phyloP scores from a whole-genome alignment of 1,284 basidiomycete genomes.

The Tranzscheliella williamsii region DNA sequence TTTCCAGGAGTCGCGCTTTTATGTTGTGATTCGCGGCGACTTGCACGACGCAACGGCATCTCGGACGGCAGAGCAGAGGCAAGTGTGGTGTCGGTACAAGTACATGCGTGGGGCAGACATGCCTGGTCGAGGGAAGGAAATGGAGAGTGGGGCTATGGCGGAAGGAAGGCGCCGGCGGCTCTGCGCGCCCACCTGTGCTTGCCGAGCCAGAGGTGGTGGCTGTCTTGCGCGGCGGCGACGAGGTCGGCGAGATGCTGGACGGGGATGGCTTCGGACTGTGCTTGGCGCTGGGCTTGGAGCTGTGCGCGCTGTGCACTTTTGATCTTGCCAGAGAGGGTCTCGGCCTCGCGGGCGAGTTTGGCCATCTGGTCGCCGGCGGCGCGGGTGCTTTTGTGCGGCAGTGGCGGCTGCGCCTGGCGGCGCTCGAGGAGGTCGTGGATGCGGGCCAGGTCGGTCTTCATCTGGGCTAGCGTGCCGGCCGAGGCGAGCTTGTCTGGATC shows the following conservation, averaged over 20 bases:
- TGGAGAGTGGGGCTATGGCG: no score
- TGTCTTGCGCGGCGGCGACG: constrained; percentile 20
- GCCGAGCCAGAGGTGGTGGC: constrained; percentile 16
- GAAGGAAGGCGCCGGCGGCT: constrained; percentile 14
- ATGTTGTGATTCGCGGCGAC: no score
- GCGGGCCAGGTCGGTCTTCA: constrained; percentile 11
- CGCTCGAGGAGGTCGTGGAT: constrained; percentile 10
- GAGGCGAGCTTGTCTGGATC: constrained; percentile 16
- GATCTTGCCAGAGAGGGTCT: constrained; percentile 11
- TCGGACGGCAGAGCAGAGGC: not conserved
- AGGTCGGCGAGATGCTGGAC: constrained; percentile 14
- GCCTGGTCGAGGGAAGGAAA: no score
- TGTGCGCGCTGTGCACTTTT: constrained; percentile 4
- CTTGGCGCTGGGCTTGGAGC: constrained; percentile 1
- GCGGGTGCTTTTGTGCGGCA: no score
- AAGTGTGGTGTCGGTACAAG: not conserved
- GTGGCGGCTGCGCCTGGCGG: not conserved
- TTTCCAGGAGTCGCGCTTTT: no score
- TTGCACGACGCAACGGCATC: not conserved
- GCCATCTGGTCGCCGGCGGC: not conserved
- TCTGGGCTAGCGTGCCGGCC: constrained; percentile 9
- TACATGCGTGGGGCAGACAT: no score
- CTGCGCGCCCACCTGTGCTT: constrained; percentile 18
- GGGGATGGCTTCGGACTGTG: constrained; percentile 6
- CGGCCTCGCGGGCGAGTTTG: constrained; percentile 16